phyloP scores from a whole-genome alignment of 345 rosid species.

The Euphorbia lathyris region DNA sequence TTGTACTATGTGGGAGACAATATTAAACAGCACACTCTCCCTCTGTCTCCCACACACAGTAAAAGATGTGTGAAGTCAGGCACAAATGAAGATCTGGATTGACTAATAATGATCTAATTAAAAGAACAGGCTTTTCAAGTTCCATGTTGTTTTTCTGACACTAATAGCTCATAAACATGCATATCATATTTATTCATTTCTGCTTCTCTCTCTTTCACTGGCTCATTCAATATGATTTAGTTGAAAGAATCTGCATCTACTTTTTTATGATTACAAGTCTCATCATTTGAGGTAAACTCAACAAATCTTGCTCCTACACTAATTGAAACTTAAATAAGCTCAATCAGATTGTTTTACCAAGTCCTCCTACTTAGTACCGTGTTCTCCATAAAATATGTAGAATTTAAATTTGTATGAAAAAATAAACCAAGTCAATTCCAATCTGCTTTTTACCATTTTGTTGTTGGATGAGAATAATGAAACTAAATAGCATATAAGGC shows the following conservation, averaged over 20 bases:
- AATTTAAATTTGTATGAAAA: neutral
- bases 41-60: neutral
- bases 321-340: neutral
- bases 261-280: neutral
- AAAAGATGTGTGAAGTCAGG: neutral
- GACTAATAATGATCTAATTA: neutral
- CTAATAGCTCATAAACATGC: neutral
- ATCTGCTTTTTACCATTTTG: neutral
- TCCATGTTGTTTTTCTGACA: neutral
- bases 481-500: neutral
- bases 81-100: neutral
- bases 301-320: neutral
- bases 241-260: neutral
- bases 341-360: neutral
- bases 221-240: neutral
- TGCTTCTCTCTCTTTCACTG: neutral
- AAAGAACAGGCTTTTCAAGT: neutral
- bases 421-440: neutral
- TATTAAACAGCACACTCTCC: neutral
- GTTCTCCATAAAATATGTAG: neutral
- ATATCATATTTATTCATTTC: neutral
- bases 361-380: neutral
- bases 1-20: neutral
- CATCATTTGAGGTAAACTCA: neutral
- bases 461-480: neutral